phyloP scores from a whole-genome alignment of 768 basidiomycete species.

The Suillus spraguei region DNA sequence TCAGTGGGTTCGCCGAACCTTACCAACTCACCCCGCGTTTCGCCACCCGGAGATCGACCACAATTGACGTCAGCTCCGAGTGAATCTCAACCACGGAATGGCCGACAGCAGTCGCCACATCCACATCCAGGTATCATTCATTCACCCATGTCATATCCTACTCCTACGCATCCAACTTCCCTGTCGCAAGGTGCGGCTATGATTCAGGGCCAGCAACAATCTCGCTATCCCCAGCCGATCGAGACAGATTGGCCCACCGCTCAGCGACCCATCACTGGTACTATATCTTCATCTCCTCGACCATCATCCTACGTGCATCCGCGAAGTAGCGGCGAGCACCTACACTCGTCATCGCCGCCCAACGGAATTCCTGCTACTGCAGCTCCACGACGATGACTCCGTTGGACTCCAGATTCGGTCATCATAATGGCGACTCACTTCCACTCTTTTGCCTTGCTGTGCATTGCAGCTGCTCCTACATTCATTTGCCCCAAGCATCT shows the following conservation, averaged over 20 bases:
- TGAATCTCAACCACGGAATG: constrained; percentile 40
- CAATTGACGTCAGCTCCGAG: constrained; percentile 42
- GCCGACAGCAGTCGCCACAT: constrained; percentile 43
- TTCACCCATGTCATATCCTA: constrained; percentile 47
- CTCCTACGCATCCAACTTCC: constrained; percentile 46
- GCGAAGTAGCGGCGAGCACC: constrained; percentile 47
- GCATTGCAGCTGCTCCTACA: constrained; percentile 27
- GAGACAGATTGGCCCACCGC: constrained; percentile 44
- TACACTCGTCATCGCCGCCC: constrained; percentile 39
- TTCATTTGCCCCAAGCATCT: constrained; percentile 32
- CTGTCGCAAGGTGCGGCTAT: constrained; percentile 46
- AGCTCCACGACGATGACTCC: constrained; percentile 45
- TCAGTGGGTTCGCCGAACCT: constrained; percentile 31
- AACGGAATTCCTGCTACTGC: constrained; percentile 49
- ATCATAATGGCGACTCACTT: constrained; percentile 9
- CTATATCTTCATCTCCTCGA: constrained; percentile 41
- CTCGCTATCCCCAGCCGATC: constrained; percentile 42
- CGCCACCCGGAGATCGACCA: constrained; percentile 50
- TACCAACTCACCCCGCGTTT: constrained; percentile 23
- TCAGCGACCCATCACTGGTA: constrained; percentile 42
- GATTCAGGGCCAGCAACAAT: constrained; percentile 45
- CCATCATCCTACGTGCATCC: constrained; percentile 54
- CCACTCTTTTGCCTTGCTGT: constrained; percentile 28
- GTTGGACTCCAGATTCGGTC: constrained; percentile 10
- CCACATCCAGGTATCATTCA: constrained; percentile 41